Evolutionary conservation across 805 yeast genomes (phyloP).

Genomic region (Wickerhamomyces chaumierensis): DNA sequence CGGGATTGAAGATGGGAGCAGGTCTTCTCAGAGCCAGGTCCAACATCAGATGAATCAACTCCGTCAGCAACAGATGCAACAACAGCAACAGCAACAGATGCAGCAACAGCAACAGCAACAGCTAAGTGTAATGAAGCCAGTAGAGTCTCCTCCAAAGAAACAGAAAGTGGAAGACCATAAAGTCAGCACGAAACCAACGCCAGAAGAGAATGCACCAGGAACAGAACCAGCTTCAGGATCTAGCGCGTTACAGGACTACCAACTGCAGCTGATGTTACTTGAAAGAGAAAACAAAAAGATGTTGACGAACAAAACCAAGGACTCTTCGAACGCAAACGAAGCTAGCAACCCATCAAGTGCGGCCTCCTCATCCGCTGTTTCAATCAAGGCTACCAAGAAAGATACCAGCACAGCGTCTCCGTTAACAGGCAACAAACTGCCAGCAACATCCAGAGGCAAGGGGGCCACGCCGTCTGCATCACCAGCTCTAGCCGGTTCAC

Average conservation of each 20-base stretch:
- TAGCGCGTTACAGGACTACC: slow-evolving; percentile 67
- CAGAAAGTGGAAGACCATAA: slow-evolving; percentile 12
- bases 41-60: slow-evolving; percentile 32
- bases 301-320: slow-evolving; percentile 32
- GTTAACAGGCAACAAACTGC: background rate
- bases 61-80: slow-evolving; percentile 26
- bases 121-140: too few relatives aligned
- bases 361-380: slow-evolving; percentile 5
- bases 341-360: background rate
- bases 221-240: slow-evolving; percentile 5
- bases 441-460: slow-evolving; percentile 1
- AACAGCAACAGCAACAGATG: slow-evolving; percentile 12
- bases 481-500: slow-evolving; percentile 3
- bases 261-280: slow-evolving; percentile 62
- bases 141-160: slow-evolving; percentile 12
- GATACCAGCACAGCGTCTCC: background rate
- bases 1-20: slow-evolving; percentile 6
- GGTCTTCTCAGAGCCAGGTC: slow-evolving; percentile 22
- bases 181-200: background rate
- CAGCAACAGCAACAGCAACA: slow-evolving; percentile 7
- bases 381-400: slow-evolving; percentile 11
- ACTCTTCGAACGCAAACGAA: background rate
- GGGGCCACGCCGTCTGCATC: slow-evolving; percentile 6
- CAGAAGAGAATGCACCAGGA: background rate
- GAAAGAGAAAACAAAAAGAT: slow-evolving; percentile 70